phyloP scores from a whole-genome alignment of 345 rosid genomes.

The Eutrema yunnanense region DNA sequence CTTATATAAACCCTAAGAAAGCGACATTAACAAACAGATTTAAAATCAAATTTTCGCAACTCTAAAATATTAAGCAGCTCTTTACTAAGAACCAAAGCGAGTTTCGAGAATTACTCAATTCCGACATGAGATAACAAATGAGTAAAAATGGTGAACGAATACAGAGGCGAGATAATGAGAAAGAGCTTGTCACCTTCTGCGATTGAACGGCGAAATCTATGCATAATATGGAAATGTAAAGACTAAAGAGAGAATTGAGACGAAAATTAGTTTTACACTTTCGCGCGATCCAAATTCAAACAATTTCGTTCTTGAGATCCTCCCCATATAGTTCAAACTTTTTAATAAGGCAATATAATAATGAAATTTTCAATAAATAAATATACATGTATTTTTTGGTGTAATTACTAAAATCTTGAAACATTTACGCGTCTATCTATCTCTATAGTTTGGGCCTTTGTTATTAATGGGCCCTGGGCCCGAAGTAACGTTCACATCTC shows the following conservation, averaged over 20 bases:
- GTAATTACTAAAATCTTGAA: not conserved
- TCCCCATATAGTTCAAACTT: not conserved
- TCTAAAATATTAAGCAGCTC: not conserved
- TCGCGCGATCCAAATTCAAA: not conserved
- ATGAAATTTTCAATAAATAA: too few relatives aligned
- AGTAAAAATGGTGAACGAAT: not conserved
- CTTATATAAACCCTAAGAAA: not conserved
- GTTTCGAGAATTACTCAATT: not conserved
- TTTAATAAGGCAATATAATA: not conserved
- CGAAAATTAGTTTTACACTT: not conserved
- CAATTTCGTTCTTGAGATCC: not conserved
- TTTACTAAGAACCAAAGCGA: not conserved
- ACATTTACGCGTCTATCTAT: not conserved
- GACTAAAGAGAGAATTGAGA: not conserved
- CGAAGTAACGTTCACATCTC: not conserved
- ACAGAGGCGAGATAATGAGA: not conserved
- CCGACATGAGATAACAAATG: not conserved
- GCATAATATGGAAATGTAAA: not conserved
- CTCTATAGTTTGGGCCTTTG: not conserved
- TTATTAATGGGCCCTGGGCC: not conserved
- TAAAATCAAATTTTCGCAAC: not conserved
- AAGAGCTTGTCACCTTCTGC: constrained; percentile 10
- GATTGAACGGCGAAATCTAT: not conserved
- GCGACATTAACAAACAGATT: not conserved
- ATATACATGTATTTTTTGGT: too few relatives aligned